phyloP scores from a whole-genome alignment of 2,329 filamentous ascomycete species.

The Leptographium procerum region DNA sequence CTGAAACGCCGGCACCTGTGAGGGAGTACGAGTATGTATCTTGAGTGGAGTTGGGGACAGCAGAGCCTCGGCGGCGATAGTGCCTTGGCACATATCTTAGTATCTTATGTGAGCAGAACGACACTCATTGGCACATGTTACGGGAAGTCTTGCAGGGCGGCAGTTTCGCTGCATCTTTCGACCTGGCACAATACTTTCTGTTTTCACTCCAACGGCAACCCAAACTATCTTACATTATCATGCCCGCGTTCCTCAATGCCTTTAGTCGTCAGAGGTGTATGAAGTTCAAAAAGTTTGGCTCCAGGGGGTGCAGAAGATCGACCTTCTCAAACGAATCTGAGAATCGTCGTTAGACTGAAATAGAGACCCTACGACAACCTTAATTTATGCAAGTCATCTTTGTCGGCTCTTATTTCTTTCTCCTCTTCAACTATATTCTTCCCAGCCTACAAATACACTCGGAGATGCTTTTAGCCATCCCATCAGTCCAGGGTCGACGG shows the following conservation, averaged over 20 bases:
- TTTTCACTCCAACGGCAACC: not conserved
- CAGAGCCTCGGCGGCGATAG: not conserved
- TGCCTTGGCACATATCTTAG: not conserved
- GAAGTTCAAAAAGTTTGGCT: not conserved
- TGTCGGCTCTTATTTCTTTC: not conserved
- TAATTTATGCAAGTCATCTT: not conserved
- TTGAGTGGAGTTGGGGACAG: too few relatives aligned
- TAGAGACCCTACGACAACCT: not conserved
- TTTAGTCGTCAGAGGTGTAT: too few relatives aligned
- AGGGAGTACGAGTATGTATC: too few relatives aligned
- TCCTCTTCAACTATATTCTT: not conserved
- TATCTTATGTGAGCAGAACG: too few relatives aligned
- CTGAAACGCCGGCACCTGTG: not conserved
- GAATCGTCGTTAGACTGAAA: not conserved
- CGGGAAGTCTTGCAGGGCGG: too few relatives aligned
- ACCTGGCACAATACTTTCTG: too few relatives aligned
- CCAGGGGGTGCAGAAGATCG: not conserved
- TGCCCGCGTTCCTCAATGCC: not conserved
- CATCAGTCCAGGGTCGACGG: not conserved
- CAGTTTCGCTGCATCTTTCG: too few relatives aligned
- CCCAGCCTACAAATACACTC: not conserved
- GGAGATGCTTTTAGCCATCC: not conserved
- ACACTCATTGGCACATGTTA: too few relatives aligned
- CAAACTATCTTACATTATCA: too few relatives aligned
- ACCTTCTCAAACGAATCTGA: slow-evolving; percentile 1